Conservation (phyloP, 192 early-diverging fungal species). For the Coemansia sp. region DNA sequence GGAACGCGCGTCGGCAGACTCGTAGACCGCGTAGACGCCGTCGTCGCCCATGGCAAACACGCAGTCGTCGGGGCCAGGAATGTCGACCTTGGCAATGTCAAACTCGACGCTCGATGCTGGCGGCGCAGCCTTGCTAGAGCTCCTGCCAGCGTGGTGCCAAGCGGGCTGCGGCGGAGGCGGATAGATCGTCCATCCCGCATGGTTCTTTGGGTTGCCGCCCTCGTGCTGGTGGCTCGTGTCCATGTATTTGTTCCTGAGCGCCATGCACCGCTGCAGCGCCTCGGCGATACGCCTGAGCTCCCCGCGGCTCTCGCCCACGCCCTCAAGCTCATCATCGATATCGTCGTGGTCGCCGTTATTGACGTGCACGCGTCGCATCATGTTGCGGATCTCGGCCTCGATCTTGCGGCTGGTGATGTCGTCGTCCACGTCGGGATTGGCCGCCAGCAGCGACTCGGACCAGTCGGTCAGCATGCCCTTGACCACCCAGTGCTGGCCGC, state of each 20-base stretch:
- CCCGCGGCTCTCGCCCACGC: slow-evolving; percentile 24
- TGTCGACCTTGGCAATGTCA: slow-evolving; percentile 9
- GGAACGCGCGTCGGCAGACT: too few species aligned
- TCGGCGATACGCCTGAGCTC: slow-evolving; percentile 40
- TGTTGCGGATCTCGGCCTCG: slow-evolving; percentile 40
- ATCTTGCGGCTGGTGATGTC: slow-evolving; percentile 23
- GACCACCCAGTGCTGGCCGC: neutral
- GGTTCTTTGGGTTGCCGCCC: slow-evolving; percentile 82
- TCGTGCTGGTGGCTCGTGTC: slow-evolving; percentile 61
- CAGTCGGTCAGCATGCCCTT: slow-evolving; percentile 1
- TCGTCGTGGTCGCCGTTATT: too few species aligned
- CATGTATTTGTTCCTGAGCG: slow-evolving; percentile 86
- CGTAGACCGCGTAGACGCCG: too few species aligned
- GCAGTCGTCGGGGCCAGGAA: slow-evolving; percentile 18
- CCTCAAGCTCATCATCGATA: slow-evolving; percentile 15
- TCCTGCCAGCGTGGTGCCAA: too few species aligned
- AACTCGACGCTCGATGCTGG: slow-evolving; percentile 14
- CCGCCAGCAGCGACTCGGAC: neutral
- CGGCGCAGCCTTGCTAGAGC: slow-evolving; percentile 29
- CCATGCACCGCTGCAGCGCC: slow-evolving; percentile 66
- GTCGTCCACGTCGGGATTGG: slow-evolving; percentile 17
- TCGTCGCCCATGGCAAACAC: too few species aligned
- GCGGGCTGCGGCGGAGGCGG: slow-evolving; percentile 76
- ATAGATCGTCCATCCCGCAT: slow-evolving; percentile 75
- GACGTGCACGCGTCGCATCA: slow-evolving; percentile 46